Base-by-base conservation (phyloP, 805 yeast species). In the Yamadazyma sp. region DNA sequence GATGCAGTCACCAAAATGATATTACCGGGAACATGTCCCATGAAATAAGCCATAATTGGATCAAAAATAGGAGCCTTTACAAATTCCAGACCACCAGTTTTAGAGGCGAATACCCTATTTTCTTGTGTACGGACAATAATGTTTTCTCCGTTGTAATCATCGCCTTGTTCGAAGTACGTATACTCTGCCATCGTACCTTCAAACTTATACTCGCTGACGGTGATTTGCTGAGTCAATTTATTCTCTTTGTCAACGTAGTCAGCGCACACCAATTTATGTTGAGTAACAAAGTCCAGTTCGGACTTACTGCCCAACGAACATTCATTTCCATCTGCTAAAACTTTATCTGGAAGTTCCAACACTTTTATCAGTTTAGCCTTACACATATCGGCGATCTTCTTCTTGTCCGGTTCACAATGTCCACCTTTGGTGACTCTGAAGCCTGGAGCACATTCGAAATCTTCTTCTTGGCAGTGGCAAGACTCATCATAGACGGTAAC, bases 401-500 rank as follows among this genome's bases (percentile, higher is more conserved):
- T 46, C 20, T 43, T 43, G 42, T 55, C 54, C 37, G 66, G 64
- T 16, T 69, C 71, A 65, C 95, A 86, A 6, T 11, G 15, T 2
- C 58, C 54, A 2, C 73, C 75, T 2, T 44, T 36, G 12, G 60
- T 49, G 0, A 48, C 52, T 2, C 60, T 50, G 47, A 64, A 67
- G 14, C 81, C 82, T 30, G 59, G 67, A 2, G 73, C 70, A 60
- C 96, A 87, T 52, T 86, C 95, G 44, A 73, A 80, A 54, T 88
- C 95, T 5, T 52, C 47, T n/a, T 63, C 71, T 0, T 77, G 59
- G 64, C 96, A 87, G 6, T 64, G 61, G 57, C 95, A 87, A 6
- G 73, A 59, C 37, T 75, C 82, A 42, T 75, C 78, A 15, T 61
- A 57, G 5, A 64, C 63, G 32, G 64, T 59, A 6, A 77, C 54